phyloP scores from a whole-genome alignment of 495 filamentous ascomycete species.

The Aspergillus nidulans region DNA sequence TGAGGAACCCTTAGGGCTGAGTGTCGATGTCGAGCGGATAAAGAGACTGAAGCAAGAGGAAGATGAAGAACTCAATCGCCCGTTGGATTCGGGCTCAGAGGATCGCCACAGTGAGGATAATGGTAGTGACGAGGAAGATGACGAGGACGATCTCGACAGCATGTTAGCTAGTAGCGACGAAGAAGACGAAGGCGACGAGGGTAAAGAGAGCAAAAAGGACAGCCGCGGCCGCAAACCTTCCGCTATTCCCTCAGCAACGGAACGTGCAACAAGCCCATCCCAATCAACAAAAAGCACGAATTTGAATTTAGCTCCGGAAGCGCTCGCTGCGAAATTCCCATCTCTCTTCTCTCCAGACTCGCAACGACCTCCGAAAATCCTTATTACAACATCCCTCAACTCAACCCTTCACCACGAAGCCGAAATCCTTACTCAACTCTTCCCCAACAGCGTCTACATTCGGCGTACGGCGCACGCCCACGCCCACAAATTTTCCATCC shows the following conservation, averaged over 20 bases:
- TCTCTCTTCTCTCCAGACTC: constrained; percentile 68
- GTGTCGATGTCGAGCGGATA: constrained; percentile 72
- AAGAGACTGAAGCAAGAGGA: constrained; percentile 67
- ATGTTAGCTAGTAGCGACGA: constrained; percentile 33
- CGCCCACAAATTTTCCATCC: constrained; percentile 79
- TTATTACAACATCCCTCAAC: constrained; percentile 84
- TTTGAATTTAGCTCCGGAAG: constrained; percentile 65
- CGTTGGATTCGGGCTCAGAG: constrained; percentile 35
- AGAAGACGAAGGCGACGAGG: constrained; percentile 41
- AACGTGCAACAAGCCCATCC: constrained; percentile 51
- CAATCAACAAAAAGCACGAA: constrained; percentile 67
- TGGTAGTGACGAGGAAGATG: constrained; percentile 41
- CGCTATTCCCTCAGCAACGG: constrained; percentile 44
- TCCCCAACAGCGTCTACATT: constrained; percentile 87
- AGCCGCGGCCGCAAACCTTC: constrained; percentile 30
- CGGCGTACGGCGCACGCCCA: constrained; percentile 74
- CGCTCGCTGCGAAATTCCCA: constrained; percentile 70
- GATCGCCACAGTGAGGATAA: too few relatives aligned
- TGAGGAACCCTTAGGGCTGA: constrained; percentile 59
- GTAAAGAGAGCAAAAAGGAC: constrained; percentile 38
- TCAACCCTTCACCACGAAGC: constrained; percentile 81
- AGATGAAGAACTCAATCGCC: constrained; percentile 48
- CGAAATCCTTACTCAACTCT: constrained; percentile 66
- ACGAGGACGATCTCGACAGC: constrained; percentile 53
- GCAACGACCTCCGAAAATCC: constrained; percentile 63